Base-by-base conservation (phyloP, 306 rosid genomes). In the Castanea crenata region DNA sequence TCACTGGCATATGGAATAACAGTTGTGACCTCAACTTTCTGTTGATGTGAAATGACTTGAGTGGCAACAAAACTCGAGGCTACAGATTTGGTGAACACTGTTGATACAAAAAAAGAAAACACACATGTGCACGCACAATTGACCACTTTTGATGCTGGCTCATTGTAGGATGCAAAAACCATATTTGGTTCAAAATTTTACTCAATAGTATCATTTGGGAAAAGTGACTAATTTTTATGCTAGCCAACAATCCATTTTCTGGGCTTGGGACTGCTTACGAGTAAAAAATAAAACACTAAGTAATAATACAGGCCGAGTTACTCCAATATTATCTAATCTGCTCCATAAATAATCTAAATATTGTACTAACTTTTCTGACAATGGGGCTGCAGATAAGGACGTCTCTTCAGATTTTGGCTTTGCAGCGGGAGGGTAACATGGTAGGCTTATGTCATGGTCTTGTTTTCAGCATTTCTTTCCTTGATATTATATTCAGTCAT, bases 341-440 rank as follows among this genome's bases (percentile, higher is more conserved):
- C 46, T 74, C 49, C 62, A 31, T 41, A 1, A 13, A 62, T 29
- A 16, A 58, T 76, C 32, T 58, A 31, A 73, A 76, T 31, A 15
- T 23, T 12, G 25, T 7, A 10, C 23, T 85, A 71, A 91, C 57
- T 76, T 57, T 18, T 85, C 74, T 87, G 74, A 68, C 38, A 32
- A 54, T 84, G 75, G 67, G 64, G 74, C 74, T 89, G 81, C 89
- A 93, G 96, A 82, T 93, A 73, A 88, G 86, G 85, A 93, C 94
- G 71, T 88, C 97, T 69, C 94, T 93, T 84, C 92, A 93, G 87
- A 83, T 89, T 83, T 90, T 93, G 85, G 94, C 96, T 78, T 79
- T 93, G 88, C 92, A 79, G 74, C 84, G 92, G 82, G 92, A 93
- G 86, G 86, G 96, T 67, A 79, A 65, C 75, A 76, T 77, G 59